Percentiles rank a stretch among this genome's conserved stretches.
Conservation (phyloP, 2,329 filamentous ascomycete species). For the Talaromyces piceae region DNA sequence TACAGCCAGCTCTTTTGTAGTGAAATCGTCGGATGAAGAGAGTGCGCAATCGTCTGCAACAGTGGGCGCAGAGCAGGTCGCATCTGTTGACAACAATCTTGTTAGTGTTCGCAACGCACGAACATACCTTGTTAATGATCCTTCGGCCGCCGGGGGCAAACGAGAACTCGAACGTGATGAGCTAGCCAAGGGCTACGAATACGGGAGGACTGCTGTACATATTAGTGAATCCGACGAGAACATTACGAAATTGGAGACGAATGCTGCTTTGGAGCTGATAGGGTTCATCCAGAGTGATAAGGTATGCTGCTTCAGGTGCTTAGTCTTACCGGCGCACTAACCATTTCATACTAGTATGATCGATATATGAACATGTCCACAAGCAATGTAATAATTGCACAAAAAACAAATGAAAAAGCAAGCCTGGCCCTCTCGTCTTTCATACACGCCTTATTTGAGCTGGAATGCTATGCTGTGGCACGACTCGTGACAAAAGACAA, state of each 20-base stretch:
- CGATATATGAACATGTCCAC: conserved; percentile 80
- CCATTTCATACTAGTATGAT: conserved; percentile 53
- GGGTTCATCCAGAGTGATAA: conserved; percentile 73
- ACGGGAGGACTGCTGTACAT: conserved; percentile 83
- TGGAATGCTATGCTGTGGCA: conserved; percentile 79
- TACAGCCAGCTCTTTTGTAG: conserved; percentile 69
- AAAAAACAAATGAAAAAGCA: conserved; percentile 72
- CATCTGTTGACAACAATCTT: conserved; percentile 35
- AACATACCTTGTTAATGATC: conserved; percentile 73
- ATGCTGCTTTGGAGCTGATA: conserved; percentile 68
- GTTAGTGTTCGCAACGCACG: conserved; percentile 68
- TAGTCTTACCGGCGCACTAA: neutral
- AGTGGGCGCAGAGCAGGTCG: conserved; percentile 20
- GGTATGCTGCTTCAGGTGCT: conserved; percentile 37
- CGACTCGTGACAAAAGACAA: conserved; percentile 77
- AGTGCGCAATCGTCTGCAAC: conserved; percentile 49
- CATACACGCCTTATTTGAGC: conserved; percentile 76
- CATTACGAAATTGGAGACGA: conserved; percentile 78
- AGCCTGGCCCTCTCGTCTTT: conserved; percentile 80
- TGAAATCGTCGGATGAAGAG: conserved; percentile 42
- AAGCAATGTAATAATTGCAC: conserved; percentile 67
- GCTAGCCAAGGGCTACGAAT: conserved; percentile 88
- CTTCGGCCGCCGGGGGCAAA: conserved; percentile 67
- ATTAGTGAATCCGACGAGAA: conserved; percentile 82
- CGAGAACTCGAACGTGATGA: conserved; percentile 73